A percentile compares a stretch with the other conserved stretches of the same genome.
phyloP scores from a whole-genome alignment of 1,284 basidiomycete species.

The Rhodotorula glutinis region DNA sequence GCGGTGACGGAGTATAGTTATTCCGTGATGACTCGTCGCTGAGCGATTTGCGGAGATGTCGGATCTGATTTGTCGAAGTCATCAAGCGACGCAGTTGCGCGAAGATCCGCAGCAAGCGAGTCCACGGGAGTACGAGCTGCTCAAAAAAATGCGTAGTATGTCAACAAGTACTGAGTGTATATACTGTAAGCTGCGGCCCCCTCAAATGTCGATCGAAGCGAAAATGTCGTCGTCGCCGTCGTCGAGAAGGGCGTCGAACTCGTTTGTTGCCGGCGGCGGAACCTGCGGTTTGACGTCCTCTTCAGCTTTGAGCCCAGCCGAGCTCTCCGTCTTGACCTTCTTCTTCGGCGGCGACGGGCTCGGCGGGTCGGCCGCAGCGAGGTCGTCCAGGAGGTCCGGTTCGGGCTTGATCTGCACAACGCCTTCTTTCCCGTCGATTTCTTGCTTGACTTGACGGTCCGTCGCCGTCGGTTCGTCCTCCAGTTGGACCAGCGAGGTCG shows the following conservation, averaged over 20 bases:
- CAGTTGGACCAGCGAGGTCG: not conserved
- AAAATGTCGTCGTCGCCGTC: constrained; percentile 19
- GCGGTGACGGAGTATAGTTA: too few species aligned
- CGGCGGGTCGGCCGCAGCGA: not conserved
- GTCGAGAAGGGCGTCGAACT: constrained; percentile 25
- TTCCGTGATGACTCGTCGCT: too few species aligned
- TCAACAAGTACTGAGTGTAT: not conserved
- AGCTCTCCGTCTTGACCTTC: constrained; percentile 22
- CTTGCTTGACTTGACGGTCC: constrained; percentile 14
- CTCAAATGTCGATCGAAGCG: constrained; percentile 14
- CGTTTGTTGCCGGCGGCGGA: constrained; percentile 13
- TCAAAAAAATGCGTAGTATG: too few species aligned
- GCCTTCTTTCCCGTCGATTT: constrained; percentile 4
- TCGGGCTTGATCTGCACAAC: not conserved
- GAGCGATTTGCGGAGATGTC: too few species aligned
- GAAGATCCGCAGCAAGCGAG: too few species aligned
- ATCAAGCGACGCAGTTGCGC: too few species aligned
- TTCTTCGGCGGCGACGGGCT: constrained; percentile 7
- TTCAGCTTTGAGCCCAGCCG: constrained; percentile 13
- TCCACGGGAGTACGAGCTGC: too few species aligned
- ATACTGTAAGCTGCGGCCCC: not conserved
- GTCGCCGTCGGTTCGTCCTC: not conserved
- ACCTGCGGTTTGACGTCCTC: not conserved
- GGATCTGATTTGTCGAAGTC: too few species aligned
- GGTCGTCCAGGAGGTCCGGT: not conserved